Base-by-base conservation (phyloP, 2,329 filamentous ascomycete species). In the Zymoseptoria ardabiliae region DNA sequence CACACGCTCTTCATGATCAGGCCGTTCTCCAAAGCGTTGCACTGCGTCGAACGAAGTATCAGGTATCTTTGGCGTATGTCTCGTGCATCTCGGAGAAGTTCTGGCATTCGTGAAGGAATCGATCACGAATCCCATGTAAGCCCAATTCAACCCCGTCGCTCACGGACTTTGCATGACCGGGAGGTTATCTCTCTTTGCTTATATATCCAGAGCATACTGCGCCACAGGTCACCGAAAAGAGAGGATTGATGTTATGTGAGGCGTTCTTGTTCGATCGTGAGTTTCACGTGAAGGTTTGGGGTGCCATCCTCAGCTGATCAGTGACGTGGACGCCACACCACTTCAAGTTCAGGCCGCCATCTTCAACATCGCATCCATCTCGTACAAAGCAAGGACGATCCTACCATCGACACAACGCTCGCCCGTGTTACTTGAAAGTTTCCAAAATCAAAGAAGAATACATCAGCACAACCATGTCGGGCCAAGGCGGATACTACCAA, bases 1-100 rank as follows among this genome's bases (percentile, higher is more conserved):
- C 73, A 72, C 2, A 79, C 72, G 10, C 71, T 57, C 54, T 69
- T 68, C 64, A 65, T 68, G 5, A 23, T 55, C 13, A n/a, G 17
- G 17, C 11, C 17, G 17, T 45, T 7, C 3, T 45, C 6, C 35
- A 45, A n/a, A 45, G 13, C 35, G 35, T 45, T 28, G 25, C 25
- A 28, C 25, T 28, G 25, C 35, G 35, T 45, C 35, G 35, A 45
- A 13, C 17, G 35, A 45, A n/a, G 35, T n/a, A n/a, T 13, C 35
- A 45, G 17, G 17, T 45, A 7, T 4, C 35, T 45, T 45, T 17
- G 35, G 35, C 17, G 13, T 45, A 17, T 13, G 11, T 45, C 5
- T 17, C 13, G 17, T 45, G 35, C 35, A n/a, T 45, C 35, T 45
- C 35, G 17, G 13, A 45, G 2, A 45, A 4, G 25, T 28, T 28